phyloP scores from a whole-genome alignment of 2,329 filamentous ascomycete genomes.

The Gnomoniopsis sp. region DNA sequence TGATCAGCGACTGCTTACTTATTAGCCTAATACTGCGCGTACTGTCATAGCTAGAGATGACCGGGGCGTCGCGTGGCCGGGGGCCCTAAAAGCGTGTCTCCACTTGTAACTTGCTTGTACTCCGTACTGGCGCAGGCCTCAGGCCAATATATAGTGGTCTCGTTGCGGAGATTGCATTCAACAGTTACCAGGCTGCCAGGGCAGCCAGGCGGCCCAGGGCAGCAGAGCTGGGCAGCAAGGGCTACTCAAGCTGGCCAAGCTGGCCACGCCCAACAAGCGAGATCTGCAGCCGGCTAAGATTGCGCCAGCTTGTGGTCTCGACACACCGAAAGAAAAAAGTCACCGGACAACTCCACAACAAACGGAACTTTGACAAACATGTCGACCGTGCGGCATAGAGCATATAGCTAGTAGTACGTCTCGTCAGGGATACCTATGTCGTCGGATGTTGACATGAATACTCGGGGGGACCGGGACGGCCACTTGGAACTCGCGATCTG shows the following conservation, averaged over 20 bases:
- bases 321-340: too few relatives aligned
- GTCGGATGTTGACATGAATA: constrained; percentile 17
- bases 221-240: too few relatives aligned
- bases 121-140: background rate
- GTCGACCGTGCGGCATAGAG: background rate
- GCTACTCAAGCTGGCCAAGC: background rate
- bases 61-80: constrained; percentile 14
- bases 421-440: background rate
- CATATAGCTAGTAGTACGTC: too few relatives aligned
- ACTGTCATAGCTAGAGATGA: background rate
- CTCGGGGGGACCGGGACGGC: constrained; percentile 2
- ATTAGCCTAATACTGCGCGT: background rate
- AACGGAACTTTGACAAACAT: background rate
- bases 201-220: too few relatives aligned
- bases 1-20: background rate
- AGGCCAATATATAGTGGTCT: constrained; percentile 7
- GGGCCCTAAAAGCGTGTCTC: constrained; percentile 10
- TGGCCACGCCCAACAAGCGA: background rate
- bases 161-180: constrained; percentile 18
- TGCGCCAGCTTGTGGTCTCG: too few relatives aligned
- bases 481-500: background rate
- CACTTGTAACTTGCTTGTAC: constrained; percentile 9
- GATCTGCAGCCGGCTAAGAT: constrained; percentile 12
- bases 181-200: background rate
- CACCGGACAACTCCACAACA: background rate